phyloP scores from a whole-genome alignment of 2,329 filamentous ascomycete species.

The Aureobasidium sp. region DNA sequence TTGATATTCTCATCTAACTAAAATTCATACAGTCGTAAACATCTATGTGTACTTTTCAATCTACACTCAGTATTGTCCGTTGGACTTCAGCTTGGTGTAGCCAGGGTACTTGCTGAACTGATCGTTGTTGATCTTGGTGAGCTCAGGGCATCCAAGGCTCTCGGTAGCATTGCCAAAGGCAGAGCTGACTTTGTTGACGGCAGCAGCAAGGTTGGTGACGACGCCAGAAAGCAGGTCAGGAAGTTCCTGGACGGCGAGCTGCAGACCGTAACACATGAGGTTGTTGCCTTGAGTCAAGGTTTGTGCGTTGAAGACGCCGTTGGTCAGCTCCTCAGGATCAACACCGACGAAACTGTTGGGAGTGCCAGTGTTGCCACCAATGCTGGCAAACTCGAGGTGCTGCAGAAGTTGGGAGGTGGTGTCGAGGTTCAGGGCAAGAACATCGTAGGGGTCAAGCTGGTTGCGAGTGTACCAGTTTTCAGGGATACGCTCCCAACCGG shows the following conservation, averaged over 20 bases:
- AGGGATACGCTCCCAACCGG: slow-evolving; percentile 36
- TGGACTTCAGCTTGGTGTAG: slow-evolving; percentile 19
- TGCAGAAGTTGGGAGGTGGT: slow-evolving; percentile 19
- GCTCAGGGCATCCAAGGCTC: slow-evolving; percentile 24
- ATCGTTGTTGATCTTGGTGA: slow-evolving; percentile 24
- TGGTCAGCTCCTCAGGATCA: slow-evolving; percentile 31
- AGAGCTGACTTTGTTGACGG: slow-evolving; percentile 30
- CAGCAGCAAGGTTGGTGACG: slow-evolving; percentile 28
- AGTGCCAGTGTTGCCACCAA: slow-evolving; percentile 33
- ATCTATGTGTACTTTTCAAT: not conserved
- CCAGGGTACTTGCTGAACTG: slow-evolving; percentile 26
- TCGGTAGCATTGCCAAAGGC: slow-evolving; percentile 23
- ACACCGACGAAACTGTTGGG: slow-evolving; percentile 31
- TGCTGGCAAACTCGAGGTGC: slow-evolving; percentile 27
- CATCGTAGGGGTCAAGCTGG: slow-evolving; percentile 27
- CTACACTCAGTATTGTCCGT: slow-evolving; percentile 2
- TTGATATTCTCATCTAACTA: not conserved
- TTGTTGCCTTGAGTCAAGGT: slow-evolving; percentile 44
- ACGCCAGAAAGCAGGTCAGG: slow-evolving; percentile 39
- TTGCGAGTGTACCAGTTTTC: slow-evolving; percentile 34
- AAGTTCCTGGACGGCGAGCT: slow-evolving; percentile 34
- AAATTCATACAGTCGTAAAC: not conserved
- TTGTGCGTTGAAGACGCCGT: slow-evolving; percentile 36
- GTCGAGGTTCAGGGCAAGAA: slow-evolving; percentile 25
- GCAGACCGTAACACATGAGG: slow-evolving; percentile 38